Evolutionary conservation across 257 asterid species (phyloP).

Genomic region (Nicotiana obtusifolia): DNA sequence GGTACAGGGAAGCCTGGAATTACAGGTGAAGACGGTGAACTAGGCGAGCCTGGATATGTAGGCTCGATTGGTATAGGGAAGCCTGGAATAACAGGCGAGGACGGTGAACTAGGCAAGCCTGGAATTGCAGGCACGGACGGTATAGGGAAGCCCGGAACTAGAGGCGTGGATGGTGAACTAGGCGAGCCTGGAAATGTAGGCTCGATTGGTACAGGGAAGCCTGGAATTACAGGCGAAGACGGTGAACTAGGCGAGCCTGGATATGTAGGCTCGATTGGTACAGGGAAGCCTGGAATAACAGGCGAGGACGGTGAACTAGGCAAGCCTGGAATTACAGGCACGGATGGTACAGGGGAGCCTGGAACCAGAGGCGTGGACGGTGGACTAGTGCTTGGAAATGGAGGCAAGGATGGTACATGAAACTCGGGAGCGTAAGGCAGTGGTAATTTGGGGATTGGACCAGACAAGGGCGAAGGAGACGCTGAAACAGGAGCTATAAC

Average conservation of each 20-base stretch:
- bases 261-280: not conserved
- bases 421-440: not conserved
- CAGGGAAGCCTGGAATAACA: not conserved
- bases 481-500: not conserved
- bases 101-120: conserved; percentile 35
- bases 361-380: not conserved
- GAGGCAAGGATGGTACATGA: conserved; percentile 19
- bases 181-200: not conserved
- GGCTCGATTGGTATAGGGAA: not conserved
- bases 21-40: not conserved
- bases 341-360: not conserved
- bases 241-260: not conserved
- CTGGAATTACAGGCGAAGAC: not conserved
- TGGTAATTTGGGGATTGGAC: not conserved
- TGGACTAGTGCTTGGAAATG: conserved; percentile 48
- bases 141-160: not conserved
- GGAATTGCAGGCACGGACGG: conserved; percentile 28
- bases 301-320: not conserved
- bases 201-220: not conserved
- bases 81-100: not conserved
- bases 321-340: not conserved
- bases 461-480: not conserved
- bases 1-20: not conserved
- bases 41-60: not conserved
- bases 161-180: not conserved